phyloP scores from a whole-genome alignment of 192 early-diverging fungal species.

The Coemansia sp. region DNA sequence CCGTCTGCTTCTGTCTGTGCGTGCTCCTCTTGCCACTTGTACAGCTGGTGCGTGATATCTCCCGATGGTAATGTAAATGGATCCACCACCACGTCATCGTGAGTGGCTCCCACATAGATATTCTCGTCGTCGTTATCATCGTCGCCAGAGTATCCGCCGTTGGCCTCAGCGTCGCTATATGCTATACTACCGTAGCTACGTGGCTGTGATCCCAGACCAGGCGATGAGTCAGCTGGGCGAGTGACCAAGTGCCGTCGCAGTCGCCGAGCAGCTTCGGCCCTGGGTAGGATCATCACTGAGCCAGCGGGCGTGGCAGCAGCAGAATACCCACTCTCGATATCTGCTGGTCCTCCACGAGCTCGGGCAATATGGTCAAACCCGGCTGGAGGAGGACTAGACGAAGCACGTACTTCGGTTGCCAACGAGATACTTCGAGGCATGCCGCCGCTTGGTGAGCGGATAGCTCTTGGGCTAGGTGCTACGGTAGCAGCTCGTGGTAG shows the following conservation, averaged over 20 bases:
- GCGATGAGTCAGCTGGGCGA: conserved; percentile 42
- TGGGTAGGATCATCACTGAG: conserved; percentile 34
- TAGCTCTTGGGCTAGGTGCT: conserved; percentile 6
- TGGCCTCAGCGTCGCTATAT: conserved; percentile 23
- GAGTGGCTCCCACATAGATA: neutral
- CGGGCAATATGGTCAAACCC: neutral
- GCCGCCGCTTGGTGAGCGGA: conserved; percentile 15
- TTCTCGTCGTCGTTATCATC: conserved; percentile 21
- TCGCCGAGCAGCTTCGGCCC: conserved; percentile 60
- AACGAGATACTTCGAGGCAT: conserved; percentile 19
- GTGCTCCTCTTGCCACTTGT: conserved; percentile 79
- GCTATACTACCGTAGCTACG: conserved; percentile 41
- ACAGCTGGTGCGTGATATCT: conserved; percentile 84
- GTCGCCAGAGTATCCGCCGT: conserved; percentile 15
- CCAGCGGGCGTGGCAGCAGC: conserved; percentile 1
- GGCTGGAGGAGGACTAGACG: conserved; percentile 22
- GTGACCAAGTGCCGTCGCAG: conserved; percentile 71
- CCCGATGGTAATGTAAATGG: conserved; percentile 66
- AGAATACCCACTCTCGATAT: conserved; percentile 14
- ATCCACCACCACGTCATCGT: conserved; percentile 32
- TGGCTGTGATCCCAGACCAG: conserved; percentile 38
- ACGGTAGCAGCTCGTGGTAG: conserved; percentile 9
- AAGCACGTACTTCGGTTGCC: conserved; percentile 32
- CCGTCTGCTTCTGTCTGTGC: conserved; percentile 1
- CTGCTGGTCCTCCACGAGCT: conserved; percentile 4